phyloP scores from a whole-genome alignment of 2,329 filamentous ascomycete species.

The Sclerotinia minor region DNA sequence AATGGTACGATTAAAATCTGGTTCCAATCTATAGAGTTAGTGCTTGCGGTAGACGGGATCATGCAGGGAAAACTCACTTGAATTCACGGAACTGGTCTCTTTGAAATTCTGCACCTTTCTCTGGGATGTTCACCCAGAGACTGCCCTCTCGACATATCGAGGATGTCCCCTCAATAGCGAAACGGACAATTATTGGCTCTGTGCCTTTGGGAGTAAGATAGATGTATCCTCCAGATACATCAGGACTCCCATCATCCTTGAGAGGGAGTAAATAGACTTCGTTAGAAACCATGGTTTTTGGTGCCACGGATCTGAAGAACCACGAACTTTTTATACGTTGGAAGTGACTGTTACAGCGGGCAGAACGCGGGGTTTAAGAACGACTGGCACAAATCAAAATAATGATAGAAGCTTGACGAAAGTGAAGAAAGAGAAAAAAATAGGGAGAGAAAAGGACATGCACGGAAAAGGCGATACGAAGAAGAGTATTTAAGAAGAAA shows the following conservation, averaged over 20 bases:
- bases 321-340: conserved; percentile 17
- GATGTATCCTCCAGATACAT: conserved; percentile 86
- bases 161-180: conserved; percentile 90
- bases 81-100: conserved; percentile 81
- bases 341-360: background rate
- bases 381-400: background rate
- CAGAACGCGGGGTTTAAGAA: background rate
- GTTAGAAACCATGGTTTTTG: conserved; percentile 62
- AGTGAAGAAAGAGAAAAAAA: background rate
- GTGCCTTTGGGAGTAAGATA: conserved; percentile 76
- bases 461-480: background rate
- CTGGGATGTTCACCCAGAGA: conserved; percentile 94
- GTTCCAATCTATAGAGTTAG: conserved; percentile 63
- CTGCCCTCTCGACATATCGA: conserved; percentile 94
- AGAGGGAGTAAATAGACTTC: conserved; percentile 86
- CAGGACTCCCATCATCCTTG: conserved; percentile 89
- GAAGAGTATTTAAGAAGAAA: conserved; percentile 1
- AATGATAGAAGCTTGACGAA: background rate
- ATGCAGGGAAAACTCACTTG: conserved; percentile 62
- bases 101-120: conserved; percentile 71
- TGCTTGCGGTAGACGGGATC: background rate
- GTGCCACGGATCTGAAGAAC: conserved; percentile 49
- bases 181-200: conserved; percentile 77
- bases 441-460: background rate
- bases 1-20: conserved; percentile 89